Conservation (phyloP, 2,329 filamentous ascomycete species). For the Fusarium transvaalense region DNA sequence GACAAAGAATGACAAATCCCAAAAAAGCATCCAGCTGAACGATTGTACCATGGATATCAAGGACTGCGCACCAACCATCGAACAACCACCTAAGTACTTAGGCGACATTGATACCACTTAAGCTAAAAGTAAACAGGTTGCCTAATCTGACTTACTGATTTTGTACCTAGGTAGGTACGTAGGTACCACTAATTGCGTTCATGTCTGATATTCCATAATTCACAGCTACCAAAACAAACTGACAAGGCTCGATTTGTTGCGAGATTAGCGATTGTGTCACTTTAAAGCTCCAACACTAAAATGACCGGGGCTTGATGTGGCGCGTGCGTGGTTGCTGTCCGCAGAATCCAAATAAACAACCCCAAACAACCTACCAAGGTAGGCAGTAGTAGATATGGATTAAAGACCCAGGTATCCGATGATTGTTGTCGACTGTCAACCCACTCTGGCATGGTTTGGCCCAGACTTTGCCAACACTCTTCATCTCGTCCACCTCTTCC, state of each 20-base stretch:
- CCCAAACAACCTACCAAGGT: conserved; percentile 19
- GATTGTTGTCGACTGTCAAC: conserved; percentile 15
- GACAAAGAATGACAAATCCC: neutral
- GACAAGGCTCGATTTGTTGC: neutral
- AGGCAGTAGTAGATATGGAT: neutral
- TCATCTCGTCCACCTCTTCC: conserved; percentile 1
- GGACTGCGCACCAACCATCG: neutral
- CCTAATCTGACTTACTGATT: neutral
- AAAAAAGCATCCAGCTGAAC: neutral
- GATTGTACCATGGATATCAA: neutral
- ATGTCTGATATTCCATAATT: no score
- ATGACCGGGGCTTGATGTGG: conserved; percentile 24
- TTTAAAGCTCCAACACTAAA: conserved; percentile 20
- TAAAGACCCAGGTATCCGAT: conserved; percentile 6
- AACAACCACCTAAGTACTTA: neutral
- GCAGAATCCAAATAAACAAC: conserved; percentile 8
- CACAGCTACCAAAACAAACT: no score
- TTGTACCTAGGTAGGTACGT: no score
- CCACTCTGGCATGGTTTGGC: conserved; percentile 20
- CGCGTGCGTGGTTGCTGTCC: conserved; percentile 36
- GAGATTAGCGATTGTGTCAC: conserved; percentile 18
- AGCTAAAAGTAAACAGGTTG: neutral
- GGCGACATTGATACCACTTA: neutral
- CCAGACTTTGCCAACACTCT: neutral
- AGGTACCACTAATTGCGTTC: neutral